Evolutionary conservation across 2,329 filamentous ascomycete species (phyloP), one percentile per base, ranked within the genome.

Genomic region (Madurella mycetomatis): DNA sequence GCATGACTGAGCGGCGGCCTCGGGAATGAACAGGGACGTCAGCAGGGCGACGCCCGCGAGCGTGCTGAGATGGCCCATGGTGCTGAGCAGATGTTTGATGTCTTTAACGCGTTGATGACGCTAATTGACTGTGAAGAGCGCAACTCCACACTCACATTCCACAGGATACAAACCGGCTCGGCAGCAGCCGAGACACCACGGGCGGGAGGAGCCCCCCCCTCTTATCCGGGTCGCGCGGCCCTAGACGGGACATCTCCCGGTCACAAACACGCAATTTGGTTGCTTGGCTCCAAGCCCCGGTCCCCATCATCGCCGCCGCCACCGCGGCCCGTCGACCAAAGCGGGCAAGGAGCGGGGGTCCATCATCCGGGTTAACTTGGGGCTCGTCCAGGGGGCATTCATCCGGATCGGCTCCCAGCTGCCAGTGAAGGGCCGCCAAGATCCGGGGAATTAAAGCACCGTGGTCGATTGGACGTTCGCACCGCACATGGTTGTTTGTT

Each of bases 1-100:
- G 34, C 58, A 61, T 13, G 40, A 49, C 44, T 62, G 58, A 4
- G 54, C 56, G 5, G 42, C 32, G 2, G 25, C 53, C 15, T 47
- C 45, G 9, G 34, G 19, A 18, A 34, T 46, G 3, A 61, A n/a
- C 16, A 60, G 13, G 9, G 44, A 37, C 16, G 51, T 32, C n/a
- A 55, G 48, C 31, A 41, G 37, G 18, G 41, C 34, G 17, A 43
- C 41, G 25, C 53, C 53, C 18, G 44, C 37, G 32, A 52, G 41
- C n/a, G 31, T 45, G 32, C 31, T 49, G 44, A 51, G 44, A 25
- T 34, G 16, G 13, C 49, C 53, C 53, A 55, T 55, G 32, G n/a
- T 30, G 17, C 17, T 16, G 40, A 19, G 34, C 13, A n/a, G 9
- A 9, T 5, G 40, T 9, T n/a, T 16, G 13, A 19, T 9, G n/a